phyloP scores from a whole-genome alignment of 2,329 filamentous ascomycete species.

The Kalaharituber pfeilii region DNA sequence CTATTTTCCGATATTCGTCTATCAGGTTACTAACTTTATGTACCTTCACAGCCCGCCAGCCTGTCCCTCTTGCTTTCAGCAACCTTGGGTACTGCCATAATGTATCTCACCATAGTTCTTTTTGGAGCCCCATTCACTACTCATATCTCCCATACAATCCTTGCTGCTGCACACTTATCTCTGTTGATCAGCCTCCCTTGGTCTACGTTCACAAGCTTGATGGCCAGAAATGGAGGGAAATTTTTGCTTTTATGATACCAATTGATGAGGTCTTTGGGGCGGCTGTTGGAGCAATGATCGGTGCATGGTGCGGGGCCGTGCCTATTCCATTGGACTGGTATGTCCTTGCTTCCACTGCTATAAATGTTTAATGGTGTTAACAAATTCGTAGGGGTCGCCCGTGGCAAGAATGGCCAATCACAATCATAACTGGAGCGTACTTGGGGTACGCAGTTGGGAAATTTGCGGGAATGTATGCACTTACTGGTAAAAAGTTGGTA shows the following conservation, averaged over 20 bases:
- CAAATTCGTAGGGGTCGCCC: constrained; percentile 52
- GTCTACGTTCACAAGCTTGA: constrained; percentile 77
- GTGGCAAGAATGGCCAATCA: constrained; percentile 97
- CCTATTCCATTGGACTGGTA: constrained; percentile 90
- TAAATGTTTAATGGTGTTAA: too few species aligned
- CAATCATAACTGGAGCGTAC: constrained; percentile 69
- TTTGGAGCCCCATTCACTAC: constrained; percentile 84
- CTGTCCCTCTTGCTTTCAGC: constrained; percentile 46
- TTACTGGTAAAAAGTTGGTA: constrained; percentile 32
- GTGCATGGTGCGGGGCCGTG: constrained; percentile 83
- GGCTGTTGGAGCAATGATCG: constrained; percentile 56
- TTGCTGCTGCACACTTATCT: constrained; percentile 66
- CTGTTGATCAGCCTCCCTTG: constrained; percentile 58
- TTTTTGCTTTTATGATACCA: constrained; percentile 51
- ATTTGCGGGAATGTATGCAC: constrained; percentile 34
- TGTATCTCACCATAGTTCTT: constrained; percentile 53
- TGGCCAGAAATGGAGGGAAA: constrained; percentile 47
- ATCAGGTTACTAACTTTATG: too few species aligned
- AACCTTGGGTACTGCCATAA: constrained; percentile 32
- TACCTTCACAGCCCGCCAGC: constrained; percentile 42
- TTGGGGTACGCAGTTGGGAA: constrained; percentile 58
- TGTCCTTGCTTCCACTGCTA: constrained; percentile 19
- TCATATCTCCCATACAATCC: constrained; percentile 57
- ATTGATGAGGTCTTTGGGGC: constrained; percentile 74
- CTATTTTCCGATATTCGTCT: background rate